A percentile compares a stretch with the other conserved stretches of the same genome.
These are phyloP conservation scores for Kodamaea neixiangensis DNA, from an alignment of 805 yeast genomes.

Conservation along the genomic window DNA sequence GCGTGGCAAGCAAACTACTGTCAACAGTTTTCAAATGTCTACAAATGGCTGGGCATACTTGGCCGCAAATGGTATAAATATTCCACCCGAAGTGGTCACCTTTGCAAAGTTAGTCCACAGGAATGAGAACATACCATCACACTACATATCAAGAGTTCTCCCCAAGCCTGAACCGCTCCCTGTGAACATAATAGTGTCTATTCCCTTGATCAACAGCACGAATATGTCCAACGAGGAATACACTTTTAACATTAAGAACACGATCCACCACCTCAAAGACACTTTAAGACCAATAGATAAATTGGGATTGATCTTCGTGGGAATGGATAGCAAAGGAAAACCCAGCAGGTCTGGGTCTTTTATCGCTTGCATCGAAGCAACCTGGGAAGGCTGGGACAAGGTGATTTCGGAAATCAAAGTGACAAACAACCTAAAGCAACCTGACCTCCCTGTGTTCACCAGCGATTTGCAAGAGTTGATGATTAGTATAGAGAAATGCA, in stretches of 20 bases:
- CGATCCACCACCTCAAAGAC: constrained; percentile 27
- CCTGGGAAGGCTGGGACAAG: constrained; percentile 53
- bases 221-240: constrained; percentile 29
- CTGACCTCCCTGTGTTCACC: constrained; percentile 12
- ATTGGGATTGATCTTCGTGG: constrained; percentile 50
- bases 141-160: constrained; percentile 36
- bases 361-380: constrained; percentile 45
- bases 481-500: constrained; percentile 28
- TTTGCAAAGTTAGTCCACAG: constrained; percentile 37
- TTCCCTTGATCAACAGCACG: constrained; percentile 40
- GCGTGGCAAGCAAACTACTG: constrained; percentile 11
- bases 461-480: constrained; percentile 25
- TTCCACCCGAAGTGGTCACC: constrained; percentile 43
- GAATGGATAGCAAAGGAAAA: constrained; percentile 44
- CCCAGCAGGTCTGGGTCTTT: constrained; percentile 43
- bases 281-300: constrained; percentile 40
- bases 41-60: constrained; percentile 49
- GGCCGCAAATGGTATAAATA: constrained; percentile 27
- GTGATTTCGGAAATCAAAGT: constrained; percentile 40
- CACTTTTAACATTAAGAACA: constrained; percentile 20
- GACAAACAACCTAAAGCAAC: constrained; percentile 17
- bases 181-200: constrained; percentile 43
- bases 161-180: constrained; percentile 43
- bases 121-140: constrained; percentile 45
- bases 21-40: constrained; percentile 45